Conservation (phyloP, 176 grass and related monocot genomes). For the Paspalum vaginatum region DNA sequence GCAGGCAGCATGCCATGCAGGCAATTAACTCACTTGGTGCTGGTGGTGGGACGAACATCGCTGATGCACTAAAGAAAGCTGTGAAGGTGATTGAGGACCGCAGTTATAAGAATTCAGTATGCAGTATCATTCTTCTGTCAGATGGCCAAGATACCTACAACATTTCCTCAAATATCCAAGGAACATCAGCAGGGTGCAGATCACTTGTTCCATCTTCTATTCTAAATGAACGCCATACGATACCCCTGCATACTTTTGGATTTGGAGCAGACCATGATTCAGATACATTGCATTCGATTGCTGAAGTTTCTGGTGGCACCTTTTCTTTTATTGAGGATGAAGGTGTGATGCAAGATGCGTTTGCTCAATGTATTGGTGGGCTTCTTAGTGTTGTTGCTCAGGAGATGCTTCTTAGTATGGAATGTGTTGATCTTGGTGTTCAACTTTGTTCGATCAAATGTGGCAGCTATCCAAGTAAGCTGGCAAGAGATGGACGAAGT, state of each 20-base stretch:
- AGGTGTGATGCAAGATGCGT: slow-evolving; percentile 92
- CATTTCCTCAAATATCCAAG: slow-evolving; percentile 56
- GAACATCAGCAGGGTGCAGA: slow-evolving; percentile 44
- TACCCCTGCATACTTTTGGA: slow-evolving; percentile 89
- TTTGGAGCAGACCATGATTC: slow-evolving; percentile 91
- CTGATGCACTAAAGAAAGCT: slow-evolving; percentile 80
- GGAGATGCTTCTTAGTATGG: slow-evolving; percentile 60
- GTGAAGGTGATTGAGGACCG: slow-evolving; percentile 85
- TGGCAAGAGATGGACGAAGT: slow-evolving; percentile 62
- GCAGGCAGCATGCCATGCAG: slow-evolving; percentile 66
- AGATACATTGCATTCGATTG: slow-evolving; percentile 70
- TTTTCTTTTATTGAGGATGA: slow-evolving; percentile 98
- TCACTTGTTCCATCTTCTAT: slow-evolving; percentile 63
- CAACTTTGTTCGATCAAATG: slow-evolving; percentile 73
- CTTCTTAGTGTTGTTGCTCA: slow-evolving; percentile 87
- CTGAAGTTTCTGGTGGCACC: slow-evolving; percentile 86
- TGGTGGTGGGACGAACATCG: slow-evolving; percentile 87
- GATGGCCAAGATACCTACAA: slow-evolving; percentile 92
- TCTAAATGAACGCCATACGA: slow-evolving; percentile 39
- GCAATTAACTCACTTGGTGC: slow-evolving; percentile 78
- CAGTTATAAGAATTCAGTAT: slow-evolving; percentile 74
- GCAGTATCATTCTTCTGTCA: slow-evolving; percentile 90
- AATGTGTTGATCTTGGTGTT: slow-evolving; percentile 68
- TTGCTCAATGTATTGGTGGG: slow-evolving; percentile 96
- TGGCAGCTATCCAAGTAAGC: slow-evolving; percentile 68